Conservation (phyloP, 352 stramenopile species). For the Pythium folliculosum region DNA sequence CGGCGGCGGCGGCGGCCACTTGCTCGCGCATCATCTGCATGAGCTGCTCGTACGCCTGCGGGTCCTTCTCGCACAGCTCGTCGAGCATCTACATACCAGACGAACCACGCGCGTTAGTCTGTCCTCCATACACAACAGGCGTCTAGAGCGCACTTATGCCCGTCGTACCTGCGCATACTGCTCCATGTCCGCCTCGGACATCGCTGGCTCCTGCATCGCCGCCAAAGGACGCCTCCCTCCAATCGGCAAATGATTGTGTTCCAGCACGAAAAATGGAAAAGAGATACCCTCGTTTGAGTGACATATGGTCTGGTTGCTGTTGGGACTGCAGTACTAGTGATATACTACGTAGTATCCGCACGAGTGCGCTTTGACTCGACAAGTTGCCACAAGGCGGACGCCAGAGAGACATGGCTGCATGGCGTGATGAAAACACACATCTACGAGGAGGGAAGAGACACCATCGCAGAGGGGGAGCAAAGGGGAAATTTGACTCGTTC, state of each 20-base stretch:
- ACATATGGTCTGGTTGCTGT: not conserved
- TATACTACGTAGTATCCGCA: too few relatives aligned
- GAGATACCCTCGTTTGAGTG: slow-evolving; percentile 8
- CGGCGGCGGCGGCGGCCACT: slow-evolving; percentile 34
- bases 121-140: not conserved
- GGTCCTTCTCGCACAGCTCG: slow-evolving; percentile 68
- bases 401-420: not conserved
- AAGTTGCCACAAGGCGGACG: too few relatives aligned
- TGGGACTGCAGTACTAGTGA: not conserved
- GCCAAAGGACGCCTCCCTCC: slow-evolving; percentile 21
- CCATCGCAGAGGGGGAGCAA: slow-evolving; percentile 6
- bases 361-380: too few relatives aligned
- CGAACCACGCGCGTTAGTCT: slow-evolving; percentile 1
- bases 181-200: slow-evolving; percentile 67
- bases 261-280: not conserved
- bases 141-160: not conserved
- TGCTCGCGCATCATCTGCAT: slow-evolving; percentile 70
- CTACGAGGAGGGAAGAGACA: not conserved
- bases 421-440: not conserved
- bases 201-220: slow-evolving; percentile 24
- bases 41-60: slow-evolving; percentile 60
- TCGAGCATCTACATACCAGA: slow-evolving; percentile 56
- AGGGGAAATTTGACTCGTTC: slow-evolving; percentile 38
- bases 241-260: not conserved
- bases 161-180: slow-evolving; percentile 67